These are phyloP conservation scores for Aristolochia californica DNA, from an alignment of 164 flowering plant genomes.

Conservation along the genomic window DNA sequence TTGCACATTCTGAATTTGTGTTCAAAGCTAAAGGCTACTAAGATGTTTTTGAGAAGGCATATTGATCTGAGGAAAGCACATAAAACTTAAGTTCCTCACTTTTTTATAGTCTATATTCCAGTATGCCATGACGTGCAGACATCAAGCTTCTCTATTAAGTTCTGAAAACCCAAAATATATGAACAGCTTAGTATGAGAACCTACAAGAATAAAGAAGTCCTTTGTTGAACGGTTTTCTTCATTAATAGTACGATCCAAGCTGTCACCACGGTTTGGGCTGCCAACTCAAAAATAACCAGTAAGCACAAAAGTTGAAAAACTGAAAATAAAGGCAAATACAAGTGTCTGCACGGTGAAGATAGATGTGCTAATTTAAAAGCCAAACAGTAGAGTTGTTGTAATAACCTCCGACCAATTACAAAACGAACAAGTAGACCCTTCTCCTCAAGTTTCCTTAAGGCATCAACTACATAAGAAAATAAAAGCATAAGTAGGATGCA, in stretches of 20 bases:
- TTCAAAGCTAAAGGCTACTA: too few relatives aligned
- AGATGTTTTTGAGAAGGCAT: too few relatives aligned
- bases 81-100: too few relatives aligned
- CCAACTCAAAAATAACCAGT: conserved; percentile 11
- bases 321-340: too few relatives aligned
- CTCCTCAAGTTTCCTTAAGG: conserved; percentile 73
- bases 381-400: conserved; percentile 10
- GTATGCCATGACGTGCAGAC: too few relatives aligned
- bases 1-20: too few relatives aligned
- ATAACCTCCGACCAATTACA: conserved; percentile 96
- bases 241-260: conserved; percentile 90
- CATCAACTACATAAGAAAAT: conserved; percentile 46
- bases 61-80: too few relatives aligned
- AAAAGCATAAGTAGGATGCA: not conserved
- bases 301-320: too few relatives aligned
- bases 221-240: conserved; percentile 59
- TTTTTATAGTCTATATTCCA: too few relatives aligned
- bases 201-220: conserved; percentile 89
- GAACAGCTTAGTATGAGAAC: conserved; percentile 8
- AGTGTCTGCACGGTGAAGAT: too few relatives aligned
- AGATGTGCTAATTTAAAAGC: not conserved
- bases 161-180: too few relatives aligned
- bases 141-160: too few relatives aligned
- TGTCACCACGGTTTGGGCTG: conserved; percentile 98
- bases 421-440: conserved; percentile 88